These are phyloP conservation scores for Hericium coralloides DNA, from an alignment of 768 basidiomycete genomes.

Conservation along the genomic window DNA sequence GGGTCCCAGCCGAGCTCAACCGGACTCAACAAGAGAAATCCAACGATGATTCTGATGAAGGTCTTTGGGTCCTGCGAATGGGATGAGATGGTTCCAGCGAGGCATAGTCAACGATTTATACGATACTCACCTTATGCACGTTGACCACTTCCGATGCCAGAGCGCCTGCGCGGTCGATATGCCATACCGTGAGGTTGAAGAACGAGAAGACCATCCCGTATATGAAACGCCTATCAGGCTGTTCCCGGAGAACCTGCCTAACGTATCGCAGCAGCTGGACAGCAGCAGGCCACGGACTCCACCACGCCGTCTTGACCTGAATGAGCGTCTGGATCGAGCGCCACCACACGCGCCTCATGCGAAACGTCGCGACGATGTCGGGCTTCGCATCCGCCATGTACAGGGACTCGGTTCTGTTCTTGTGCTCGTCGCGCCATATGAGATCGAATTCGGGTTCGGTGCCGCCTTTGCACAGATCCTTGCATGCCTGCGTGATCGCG, in stretches of 20 bases:
- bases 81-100: neutral
- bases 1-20: neutral
- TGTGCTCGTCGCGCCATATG: neutral
- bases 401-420: neutral
- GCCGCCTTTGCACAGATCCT: neutral
- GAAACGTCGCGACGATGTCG: slow-evolving; percentile 1
- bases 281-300: neutral
- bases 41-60: neutral
- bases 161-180: neutral
- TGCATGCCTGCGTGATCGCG: neutral
- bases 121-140: neutral
- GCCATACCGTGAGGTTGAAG: neutral
- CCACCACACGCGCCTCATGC: neutral
- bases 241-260: neutral
- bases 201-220: neutral
- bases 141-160: neutral
- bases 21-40: neutral
- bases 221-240: neutral
- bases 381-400: neutral
- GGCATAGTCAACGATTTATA: neutral
- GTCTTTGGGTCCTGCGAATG: neutral
- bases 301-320: neutral
- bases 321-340: neutral
- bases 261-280: neutral
- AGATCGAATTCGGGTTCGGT: neutral